Base-by-base conservation (phyloP, 208 protist genomes). In the Naegleria fowleri region DNA sequence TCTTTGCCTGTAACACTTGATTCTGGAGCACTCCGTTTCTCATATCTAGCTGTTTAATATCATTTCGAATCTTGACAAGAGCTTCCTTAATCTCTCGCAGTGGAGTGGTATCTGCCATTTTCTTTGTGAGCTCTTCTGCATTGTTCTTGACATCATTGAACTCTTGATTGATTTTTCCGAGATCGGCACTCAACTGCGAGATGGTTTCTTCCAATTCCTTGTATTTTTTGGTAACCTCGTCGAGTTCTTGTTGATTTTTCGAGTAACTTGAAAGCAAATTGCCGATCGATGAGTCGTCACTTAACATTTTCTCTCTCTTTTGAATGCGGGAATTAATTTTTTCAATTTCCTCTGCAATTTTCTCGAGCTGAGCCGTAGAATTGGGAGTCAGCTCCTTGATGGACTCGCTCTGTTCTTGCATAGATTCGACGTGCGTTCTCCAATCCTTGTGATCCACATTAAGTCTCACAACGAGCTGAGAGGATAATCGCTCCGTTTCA, bases 361-460 rank as follows among this genome's bases (percentile, higher is more conserved):
- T 40, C n/a, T 40, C 33, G 16, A 87, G 29, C 52, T 87, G 15
- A 7, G 15, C 0, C 0, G 83, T 87, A 1, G 83, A 40, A 25
- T 11, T 16, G 40, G 83, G 83, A 29, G 33, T 29, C 3, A 87
- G 38, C 1, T 87, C 83, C 43, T 48, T 40, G 7, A 87, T 87
- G 7, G 40, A 40, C 11, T 48, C 33, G 5, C 43, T 36, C 29
- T 87, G 83, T 33, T 87, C 83, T 16, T 25, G 9, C 83, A 87
- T 87, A 7, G 40, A 52, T n/a, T 87, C 83, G 0, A 87, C 41
- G 15, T 87, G 83, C 16, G 83, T 87, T n/a, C 83, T 87, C 83
- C 83, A 87, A 52, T 87, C 83, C 38, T 87, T 87, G 83, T 87
- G 83, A 51, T 87, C 83, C 15, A 87, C 83, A 87, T 87, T 87